Evolutionary conservation across 345 rosid species (phyloP), one percentile per base, ranked within the genome.

Genomic region (Hibiscus trionum): DNA sequence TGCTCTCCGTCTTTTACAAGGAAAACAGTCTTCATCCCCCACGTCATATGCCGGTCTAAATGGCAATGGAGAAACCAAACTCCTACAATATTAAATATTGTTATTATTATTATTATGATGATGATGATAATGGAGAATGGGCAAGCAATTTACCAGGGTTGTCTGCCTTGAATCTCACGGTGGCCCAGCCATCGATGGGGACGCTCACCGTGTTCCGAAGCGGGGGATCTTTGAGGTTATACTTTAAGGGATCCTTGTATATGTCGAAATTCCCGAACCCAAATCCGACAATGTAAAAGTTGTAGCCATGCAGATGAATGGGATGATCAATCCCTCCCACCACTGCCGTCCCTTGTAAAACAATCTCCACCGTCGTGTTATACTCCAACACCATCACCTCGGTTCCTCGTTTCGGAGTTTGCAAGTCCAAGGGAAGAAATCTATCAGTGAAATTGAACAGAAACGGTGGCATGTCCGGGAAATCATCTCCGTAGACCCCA

Each of bases 21-120:
- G 71, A 84, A 73, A 0, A 71, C 80, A 60, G 80, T 77, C 71
- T 72, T 72, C 85, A 82, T 82, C 11, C 85, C 87, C 87, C 87
- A 84, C 2, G 79, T 49, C 31, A 79, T 27, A 63, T 84, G 87
- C 3, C 85, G 75, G 37, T 84, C 87, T 15, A 84, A 9, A 70
- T 84, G 87, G 72, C 85, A 84, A 61, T 84, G 87, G 79, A 81
- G 17, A 33, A 78, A 71, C 74, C 74, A 71, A 71, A 71, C 66
- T 42, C 74, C 74, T 71, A 55, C 16, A 10, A 31, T 31, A 16
- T 37, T 29, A 29, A 29, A 21, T 31, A 31, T 31, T 31, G 0
- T 31, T 31, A 7, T 70, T 7, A 15, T 53, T 11, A 26, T 17
- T 4, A 10, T 52, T n/a, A 7, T 19, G 31, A 35, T 31, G 33